These are phyloP conservation scores for Gracilaria gracilis DNA, from an alignment of 23 red algal species.

Conservation along the genomic window DNA sequence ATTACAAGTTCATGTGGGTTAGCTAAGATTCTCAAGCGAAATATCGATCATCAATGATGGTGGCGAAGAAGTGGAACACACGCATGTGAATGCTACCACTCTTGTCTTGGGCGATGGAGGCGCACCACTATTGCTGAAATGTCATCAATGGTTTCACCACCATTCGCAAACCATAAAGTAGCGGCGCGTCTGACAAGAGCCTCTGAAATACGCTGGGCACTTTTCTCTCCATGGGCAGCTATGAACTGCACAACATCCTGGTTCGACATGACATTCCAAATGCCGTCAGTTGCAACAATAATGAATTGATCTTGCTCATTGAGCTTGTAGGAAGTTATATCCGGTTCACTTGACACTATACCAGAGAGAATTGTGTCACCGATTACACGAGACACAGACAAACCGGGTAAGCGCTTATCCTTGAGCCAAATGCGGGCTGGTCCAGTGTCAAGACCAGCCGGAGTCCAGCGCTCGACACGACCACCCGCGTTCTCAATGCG, in stretches of 20 bases:
- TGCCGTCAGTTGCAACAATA: constrained; percentile 79
- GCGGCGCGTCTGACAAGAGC: constrained; percentile 83
- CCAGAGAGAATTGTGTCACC: constrained; percentile 75
- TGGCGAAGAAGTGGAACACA: background rate
- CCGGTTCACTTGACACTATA: constrained; percentile 73
- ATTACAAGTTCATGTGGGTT: background rate
- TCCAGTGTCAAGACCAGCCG: constrained; percentile 64
- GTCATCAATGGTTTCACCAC: constrained; percentile 57
- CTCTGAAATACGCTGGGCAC: constrained; percentile 77
- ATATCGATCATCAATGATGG: too few relatives aligned
- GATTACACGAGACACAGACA: constrained; percentile 82
- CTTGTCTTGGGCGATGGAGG: constrained; percentile 3
- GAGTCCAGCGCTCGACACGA: constrained; percentile 78
- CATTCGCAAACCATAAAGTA: constrained; percentile 63
- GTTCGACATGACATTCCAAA: constrained; percentile 85
- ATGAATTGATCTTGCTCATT: constrained; percentile 71
- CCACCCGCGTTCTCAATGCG: constrained; percentile 77
- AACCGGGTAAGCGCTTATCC: constrained; percentile 77
- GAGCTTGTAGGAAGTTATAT: constrained; percentile 64
- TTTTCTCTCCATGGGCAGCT: constrained; percentile 43
- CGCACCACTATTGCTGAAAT: constrained; percentile 40
- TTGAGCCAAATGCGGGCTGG: constrained; percentile 82
- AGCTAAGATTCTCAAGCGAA: background rate
- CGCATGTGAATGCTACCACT: background rate
- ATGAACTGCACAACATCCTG: constrained; percentile 83